Evolutionary conservation across 331 rosid genomes (phyloP).

Genomic region (Acacia concinna): DNA sequence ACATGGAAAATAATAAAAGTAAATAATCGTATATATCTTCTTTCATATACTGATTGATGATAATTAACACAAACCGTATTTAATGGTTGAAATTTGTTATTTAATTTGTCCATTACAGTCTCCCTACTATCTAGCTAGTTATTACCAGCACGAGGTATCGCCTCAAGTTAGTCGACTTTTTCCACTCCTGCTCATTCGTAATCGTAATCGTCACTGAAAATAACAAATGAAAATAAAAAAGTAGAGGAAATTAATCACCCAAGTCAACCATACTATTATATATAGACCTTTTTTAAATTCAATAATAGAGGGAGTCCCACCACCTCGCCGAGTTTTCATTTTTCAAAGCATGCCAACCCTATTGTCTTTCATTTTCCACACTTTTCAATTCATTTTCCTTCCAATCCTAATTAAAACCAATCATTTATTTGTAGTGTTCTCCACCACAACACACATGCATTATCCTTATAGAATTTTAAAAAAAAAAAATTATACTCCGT

Average conservation of each 20-base stretch:
- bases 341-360: not conserved
- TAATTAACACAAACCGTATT: not conserved
- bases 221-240: not conserved
- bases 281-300: not conserved
- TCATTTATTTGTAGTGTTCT: not conserved
- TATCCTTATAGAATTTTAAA: too few relatives aligned
- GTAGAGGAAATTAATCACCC: not conserved
- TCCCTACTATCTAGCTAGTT: not conserved
- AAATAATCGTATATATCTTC: too few relatives aligned
- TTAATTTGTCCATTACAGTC: not conserved
- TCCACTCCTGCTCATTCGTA: not conserved
- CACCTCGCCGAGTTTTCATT: not conserved
- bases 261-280: not conserved
- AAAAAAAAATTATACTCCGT: too few relatives aligned
- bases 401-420: not conserved
- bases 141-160: not conserved
- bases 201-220: not conserved
- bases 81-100: not conserved
- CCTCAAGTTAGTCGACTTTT: not conserved
- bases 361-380: not conserved
- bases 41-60: too few relatives aligned
- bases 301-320: conserved; percentile 4
- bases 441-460: not conserved
- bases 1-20: not conserved
- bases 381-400: not conserved